Base-by-base conservation (phyloP, 306 rosid genomes). In the Gleditsia sinensis region DNA sequence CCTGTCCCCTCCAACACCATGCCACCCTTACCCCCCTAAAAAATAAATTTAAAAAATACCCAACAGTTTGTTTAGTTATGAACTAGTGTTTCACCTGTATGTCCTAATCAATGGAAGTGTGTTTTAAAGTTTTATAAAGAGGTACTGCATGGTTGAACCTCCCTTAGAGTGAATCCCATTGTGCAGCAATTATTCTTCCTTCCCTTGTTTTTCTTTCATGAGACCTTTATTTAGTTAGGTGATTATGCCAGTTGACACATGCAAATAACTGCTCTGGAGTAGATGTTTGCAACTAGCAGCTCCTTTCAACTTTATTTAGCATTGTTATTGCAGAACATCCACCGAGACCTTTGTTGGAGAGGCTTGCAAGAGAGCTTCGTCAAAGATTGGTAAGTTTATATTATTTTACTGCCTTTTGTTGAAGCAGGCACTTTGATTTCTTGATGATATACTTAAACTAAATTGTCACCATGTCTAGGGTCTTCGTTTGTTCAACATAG, bases 401-500 rank as follows among this genome's bases (percentile, higher is more conserved):
- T 42, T 42, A 27, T 33, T 57, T 32, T 51, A 13, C n/a, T 21
- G 40, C 27, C 28, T 21, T 64, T 79, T 54, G 34, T 27, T 0
- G 17, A 8, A 20, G 34, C 14, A 7, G 58, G n/a, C 34, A 28
- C 24, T 30, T 71, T 60, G 8, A 27, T 25, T 65, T 27, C 40
- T 30, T 24, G 45, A 46, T 45, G 36, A 1, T 61, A 34, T 24
- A 20, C 59, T 63, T 54, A 45, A 32, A 24, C 13, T 23, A n/a
- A 42, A 19, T 42, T n/a, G 25, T 40, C 7, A 9, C 67, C 19
- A 20, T 79, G 46, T 79, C 17, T 17, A 79, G 83, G 83, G 78
- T 28, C 83, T 79, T 27, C 61, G 39, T 34, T 50, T 79, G 69
- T 79, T 79, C 55, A 79, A 79, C 78, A 55, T 79, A 39, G 83